phyloP scores from a whole-genome alignment of 208 protist genomes.

The Histomonas meleagridis region DNA sequence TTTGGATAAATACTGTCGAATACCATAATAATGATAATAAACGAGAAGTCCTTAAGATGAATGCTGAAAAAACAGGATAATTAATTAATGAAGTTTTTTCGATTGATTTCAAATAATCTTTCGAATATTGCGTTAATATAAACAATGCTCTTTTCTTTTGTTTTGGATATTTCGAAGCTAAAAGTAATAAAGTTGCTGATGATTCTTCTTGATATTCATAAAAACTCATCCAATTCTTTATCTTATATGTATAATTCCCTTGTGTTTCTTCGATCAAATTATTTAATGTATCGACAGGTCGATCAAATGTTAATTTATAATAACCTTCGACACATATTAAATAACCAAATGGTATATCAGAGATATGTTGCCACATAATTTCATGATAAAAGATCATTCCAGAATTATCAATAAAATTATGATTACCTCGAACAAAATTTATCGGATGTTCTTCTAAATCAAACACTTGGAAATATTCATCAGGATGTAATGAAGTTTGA shows the following conservation, averaged over 20 bases:
- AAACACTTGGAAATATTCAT: no score
- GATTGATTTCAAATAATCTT: not conserved
- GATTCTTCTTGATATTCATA: not conserved
- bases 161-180: not conserved
- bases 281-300: not conserved
- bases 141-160: not conserved
- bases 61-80: not conserved
- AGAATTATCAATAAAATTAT: no score
- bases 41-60: not conserved
- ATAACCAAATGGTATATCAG: no score
- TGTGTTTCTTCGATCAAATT: not conserved
- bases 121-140: not conserved
- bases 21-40: not conserved
- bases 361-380: no score
- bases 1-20: not conserved
- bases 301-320: no score
- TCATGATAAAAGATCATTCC: no score
- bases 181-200: not conserved
- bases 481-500: no score
- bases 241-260: not conserved
- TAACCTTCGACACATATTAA: no score
- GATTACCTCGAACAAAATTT: no score
- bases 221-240: not conserved
- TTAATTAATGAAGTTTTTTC: not conserved
- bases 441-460: no score